These are phyloP conservation scores for Ustilago tritici DNA, from an alignment of 1,284 basidiomycete genomes.

Conservation along the genomic window DNA sequence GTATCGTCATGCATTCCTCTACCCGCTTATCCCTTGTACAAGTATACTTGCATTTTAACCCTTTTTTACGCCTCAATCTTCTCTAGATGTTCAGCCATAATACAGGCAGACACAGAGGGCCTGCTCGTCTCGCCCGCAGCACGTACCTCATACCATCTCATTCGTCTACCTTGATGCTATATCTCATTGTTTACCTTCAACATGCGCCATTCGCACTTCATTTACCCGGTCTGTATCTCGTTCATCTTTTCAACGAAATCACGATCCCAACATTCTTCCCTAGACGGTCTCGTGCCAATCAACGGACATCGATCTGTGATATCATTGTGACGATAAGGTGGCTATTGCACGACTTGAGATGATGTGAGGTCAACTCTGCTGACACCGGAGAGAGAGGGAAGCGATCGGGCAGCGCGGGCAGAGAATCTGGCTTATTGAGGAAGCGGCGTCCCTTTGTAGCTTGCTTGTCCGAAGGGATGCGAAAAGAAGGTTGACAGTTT, in stretches of 20 bases:
- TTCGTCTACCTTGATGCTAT: not conserved
- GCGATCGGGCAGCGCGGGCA: not conserved
- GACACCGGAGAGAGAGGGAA: not conserved
- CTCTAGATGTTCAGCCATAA: not conserved
- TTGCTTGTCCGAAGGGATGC: conserved; percentile 9
- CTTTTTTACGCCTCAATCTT: not conserved
- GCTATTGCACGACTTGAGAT: no score
- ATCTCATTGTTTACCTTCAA: not conserved
- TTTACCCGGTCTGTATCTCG: conserved; percentile 20
- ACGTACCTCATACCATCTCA: conserved; percentile 5
- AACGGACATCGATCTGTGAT: no score
- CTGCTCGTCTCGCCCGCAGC: not conserved
- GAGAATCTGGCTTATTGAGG: conserved; percentile 2
- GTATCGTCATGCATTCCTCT: conserved; percentile 10
- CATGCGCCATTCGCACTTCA: not conserved
- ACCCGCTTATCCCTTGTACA: conserved; percentile 25
- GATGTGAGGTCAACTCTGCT: not conserved
- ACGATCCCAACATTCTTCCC: not conserved
- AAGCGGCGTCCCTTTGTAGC: not conserved
- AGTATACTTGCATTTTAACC: conserved; percentile 18
- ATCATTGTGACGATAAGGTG: no score
- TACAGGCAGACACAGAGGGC: not conserved
- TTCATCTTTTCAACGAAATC: not conserved
- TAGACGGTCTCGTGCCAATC: not conserved
- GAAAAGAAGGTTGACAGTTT: conserved; percentile 4